Evolutionary conservation across 1,284 basidiomycete species (phyloP).

Genomic region (Rhizopogon parksii): DNA sequence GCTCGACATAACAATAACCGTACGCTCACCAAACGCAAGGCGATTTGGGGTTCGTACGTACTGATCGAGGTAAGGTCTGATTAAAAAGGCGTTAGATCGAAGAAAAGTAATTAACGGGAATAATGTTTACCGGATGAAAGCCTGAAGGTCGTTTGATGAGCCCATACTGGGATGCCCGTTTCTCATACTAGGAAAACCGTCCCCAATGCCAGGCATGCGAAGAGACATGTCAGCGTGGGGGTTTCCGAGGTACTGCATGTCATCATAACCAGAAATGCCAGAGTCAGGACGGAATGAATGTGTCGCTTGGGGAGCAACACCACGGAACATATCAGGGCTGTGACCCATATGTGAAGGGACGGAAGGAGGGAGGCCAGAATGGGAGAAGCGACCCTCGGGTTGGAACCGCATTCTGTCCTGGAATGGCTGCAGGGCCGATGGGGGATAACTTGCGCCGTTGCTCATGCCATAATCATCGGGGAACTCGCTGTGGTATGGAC

Average conservation of each 20-base stretch:
- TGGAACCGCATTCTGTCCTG: conserved; percentile 54
- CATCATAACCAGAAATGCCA: conserved; percentile 45
- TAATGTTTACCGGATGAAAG: conserved; percentile 63
- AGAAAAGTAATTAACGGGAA: conserved; percentile 13
- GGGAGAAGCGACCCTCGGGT: conserved; percentile 42
- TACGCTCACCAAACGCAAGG: conserved; percentile 86
- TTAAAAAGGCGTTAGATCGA: conserved; percentile 12
- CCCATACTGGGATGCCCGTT: conserved; percentile 51
- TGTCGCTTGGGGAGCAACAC: conserved; percentile 62
- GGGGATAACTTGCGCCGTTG: conserved; percentile 40
- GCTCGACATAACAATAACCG: conserved; percentile 92
- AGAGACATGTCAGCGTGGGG: conserved; percentile 49
- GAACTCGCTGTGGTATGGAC: conserved; percentile 48
- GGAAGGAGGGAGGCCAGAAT: conserved; percentile 33
- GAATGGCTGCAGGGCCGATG: conserved; percentile 46
- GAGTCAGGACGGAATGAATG: conserved; percentile 46
- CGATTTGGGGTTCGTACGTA: conserved; percentile 83
- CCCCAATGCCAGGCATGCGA: conserved; percentile 50
- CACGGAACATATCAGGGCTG: conserved; percentile 49
- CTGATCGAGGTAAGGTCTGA: conserved; percentile 71
- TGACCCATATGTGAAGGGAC: conserved; percentile 41
- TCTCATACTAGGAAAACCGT: conserved; percentile 58
- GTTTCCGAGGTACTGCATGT: conserved; percentile 50
- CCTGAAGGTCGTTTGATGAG: conserved; percentile 63
- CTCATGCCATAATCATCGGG: conserved; percentile 56